Evolutionary conservation across 768 basidiomycete genomes (phyloP).

Genomic region (Vishniacozyma victoriae): DNA sequence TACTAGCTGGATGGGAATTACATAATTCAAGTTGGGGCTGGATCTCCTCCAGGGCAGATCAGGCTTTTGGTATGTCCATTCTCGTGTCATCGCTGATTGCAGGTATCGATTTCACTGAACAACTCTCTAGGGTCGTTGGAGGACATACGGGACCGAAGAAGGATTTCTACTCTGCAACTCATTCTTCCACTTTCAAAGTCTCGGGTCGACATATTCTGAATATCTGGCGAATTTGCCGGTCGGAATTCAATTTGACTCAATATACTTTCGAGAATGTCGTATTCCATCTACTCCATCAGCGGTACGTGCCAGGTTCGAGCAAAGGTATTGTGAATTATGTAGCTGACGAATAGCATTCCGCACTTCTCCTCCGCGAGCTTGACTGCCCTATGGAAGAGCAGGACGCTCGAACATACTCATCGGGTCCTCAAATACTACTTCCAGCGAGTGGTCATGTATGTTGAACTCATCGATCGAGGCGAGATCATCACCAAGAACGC

Average conservation of each 20-base stretch:
- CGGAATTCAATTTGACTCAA: slow-evolving; percentile 66
- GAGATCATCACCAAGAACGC: slow-evolving; percentile 85
- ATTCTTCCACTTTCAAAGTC: slow-evolving; percentile 75
- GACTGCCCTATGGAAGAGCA: slow-evolving; percentile 63
- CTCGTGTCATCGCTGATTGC: slow-evolving; percentile 13
- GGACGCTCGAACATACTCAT: slow-evolving; percentile 55
- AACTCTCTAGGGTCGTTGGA: slow-evolving; percentile 67
- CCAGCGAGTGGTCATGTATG: slow-evolving; percentile 60
- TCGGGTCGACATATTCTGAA: slow-evolving; percentile 87
- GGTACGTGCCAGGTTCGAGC: slow-evolving; percentile 52
- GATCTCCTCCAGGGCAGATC: slow-evolving; percentile 59
- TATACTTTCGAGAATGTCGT: slow-evolving; percentile 88
- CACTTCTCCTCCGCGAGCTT: slow-evolving; percentile 61
- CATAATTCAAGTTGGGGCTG: slow-evolving; percentile 89
- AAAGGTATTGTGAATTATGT: slow-evolving; percentile 1
- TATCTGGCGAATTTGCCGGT: slow-evolving; percentile 84
- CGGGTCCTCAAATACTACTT: slow-evolving; percentile 61
- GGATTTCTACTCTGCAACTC: slow-evolving; percentile 61
- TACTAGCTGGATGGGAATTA: slow-evolving; percentile 86
- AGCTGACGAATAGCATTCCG: slow-evolving; percentile 57
- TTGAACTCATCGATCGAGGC: slow-evolving; percentile 73
- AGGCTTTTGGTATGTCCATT: slow-evolving; percentile 31
- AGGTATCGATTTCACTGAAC: slow-evolving; percentile 69
- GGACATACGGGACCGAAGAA: slow-evolving; percentile 35
- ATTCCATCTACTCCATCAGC: slow-evolving; percentile 67